Evolutionary conservation across 768 basidiomycete species (phyloP).

Genomic region (Grammothele lineata): DNA sequence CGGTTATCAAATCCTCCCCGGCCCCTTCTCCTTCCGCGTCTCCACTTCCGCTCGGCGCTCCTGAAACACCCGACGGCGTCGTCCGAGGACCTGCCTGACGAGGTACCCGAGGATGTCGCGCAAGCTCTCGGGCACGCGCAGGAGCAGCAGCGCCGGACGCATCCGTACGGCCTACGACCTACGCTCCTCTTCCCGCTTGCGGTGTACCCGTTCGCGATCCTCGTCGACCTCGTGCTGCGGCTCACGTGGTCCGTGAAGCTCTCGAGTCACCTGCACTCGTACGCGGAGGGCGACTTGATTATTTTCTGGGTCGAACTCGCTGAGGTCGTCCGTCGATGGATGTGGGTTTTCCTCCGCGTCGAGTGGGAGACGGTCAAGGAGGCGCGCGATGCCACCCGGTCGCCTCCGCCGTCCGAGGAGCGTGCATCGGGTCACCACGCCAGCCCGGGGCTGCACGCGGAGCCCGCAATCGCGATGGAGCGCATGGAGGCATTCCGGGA

Average conservation of each 20-base stretch:
- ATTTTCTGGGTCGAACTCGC: conserved; percentile 91
- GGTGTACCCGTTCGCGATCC: conserved; percentile 77
- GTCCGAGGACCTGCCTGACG: conserved; percentile 1
- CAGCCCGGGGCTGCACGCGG: neutral
- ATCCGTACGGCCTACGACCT: conserved; percentile 73
- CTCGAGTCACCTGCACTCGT: conserved; percentile 77
- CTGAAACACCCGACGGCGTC: conserved; percentile 14
- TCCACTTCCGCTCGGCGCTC: conserved; percentile 33
- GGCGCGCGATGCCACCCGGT: conserved; percentile 20
- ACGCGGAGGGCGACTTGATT: conserved; percentile 71
- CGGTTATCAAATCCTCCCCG: conserved; percentile 32
- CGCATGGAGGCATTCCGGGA: conserved; percentile 11
- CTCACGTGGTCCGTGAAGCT: conserved; percentile 94
- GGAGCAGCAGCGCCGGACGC: conserved; percentile 11
- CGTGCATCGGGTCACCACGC: no score
- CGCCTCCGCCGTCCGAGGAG: conserved; percentile 3
- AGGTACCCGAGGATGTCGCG: neutral
- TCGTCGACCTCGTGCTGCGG: conserved; percentile 82
- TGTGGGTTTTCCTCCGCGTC: conserved; percentile 96
- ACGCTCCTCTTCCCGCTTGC: conserved; percentile 76
- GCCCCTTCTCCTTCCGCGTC: conserved; percentile 42
- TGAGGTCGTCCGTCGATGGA: conserved; percentile 88
- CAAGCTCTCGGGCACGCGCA: neutral
- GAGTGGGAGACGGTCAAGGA: conserved; percentile 92
- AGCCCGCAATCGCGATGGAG: conserved; percentile 5